Base-by-base conservation (phyloP, 2,329 filamentous ascomycete genomes). In the Aspergillus sp. region DNA sequence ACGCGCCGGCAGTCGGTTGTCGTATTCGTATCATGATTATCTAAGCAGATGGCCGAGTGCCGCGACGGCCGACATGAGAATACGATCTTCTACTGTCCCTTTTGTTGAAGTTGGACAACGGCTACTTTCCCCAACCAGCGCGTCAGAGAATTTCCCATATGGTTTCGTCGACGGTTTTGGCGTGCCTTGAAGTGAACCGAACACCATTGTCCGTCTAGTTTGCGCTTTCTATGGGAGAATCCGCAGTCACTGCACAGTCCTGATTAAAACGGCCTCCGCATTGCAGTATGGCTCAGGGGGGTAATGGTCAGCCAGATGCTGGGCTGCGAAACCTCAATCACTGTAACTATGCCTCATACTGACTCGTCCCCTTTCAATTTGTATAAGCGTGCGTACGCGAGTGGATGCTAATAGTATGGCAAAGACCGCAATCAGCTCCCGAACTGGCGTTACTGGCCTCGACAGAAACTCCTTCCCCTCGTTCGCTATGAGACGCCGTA, bases 401-500 rank as follows among this genome's bases (percentile, higher is more conserved):
- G 30, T 32, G 8, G 36, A 19, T 39, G 19, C 26, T 7, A 28
- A 39, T 39, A 9, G 9, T 43, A 48, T 41, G 42, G 46, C 30
- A 48, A 61, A 95, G 89, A 95, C 70, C 88, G 85, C 62, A 80
- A 82, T 65, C 82, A 82, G 56, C 81, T 98, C 48, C 90, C 93
- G 46, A 69, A 69, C 77, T 97, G 93, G 93, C 84, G 93, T 59
- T 95, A 96, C 72, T 73, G 75, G 52, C 71, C 95, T 57, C 88
- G 93, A 65, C 85, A 94, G 66, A 75, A 74, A 57, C 75, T 91
- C 48, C 82, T 98, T 49, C 91, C 91, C 52, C 76, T 97, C 48
- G 82, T 97, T 47, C 83, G 93, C 65, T 90, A 85, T 84, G 93
- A 98, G 73, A 98, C 93, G 29, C 91, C 90, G 1, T 93, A 94